Base-by-base conservation (phyloP, 495 filamentous ascomycete species). In the Oidiodendron maius region DNA sequence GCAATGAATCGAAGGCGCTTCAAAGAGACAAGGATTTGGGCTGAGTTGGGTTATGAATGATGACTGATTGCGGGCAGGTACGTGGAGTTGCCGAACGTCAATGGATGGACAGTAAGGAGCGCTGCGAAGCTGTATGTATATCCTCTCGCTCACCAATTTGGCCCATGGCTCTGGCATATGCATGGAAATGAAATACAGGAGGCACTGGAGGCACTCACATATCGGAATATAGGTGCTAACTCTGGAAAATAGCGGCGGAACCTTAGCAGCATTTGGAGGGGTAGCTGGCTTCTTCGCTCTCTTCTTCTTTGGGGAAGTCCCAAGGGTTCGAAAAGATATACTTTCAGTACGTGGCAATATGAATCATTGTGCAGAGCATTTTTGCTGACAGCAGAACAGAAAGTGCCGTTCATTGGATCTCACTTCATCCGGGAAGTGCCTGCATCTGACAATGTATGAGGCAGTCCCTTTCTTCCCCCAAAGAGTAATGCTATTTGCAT, bases 251-350 rank as follows among this genome's bases (percentile, higher is more conserved):
- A 86, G 81, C 51, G 80, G 71, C 46, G 53, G 63, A 25, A 74
- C 78, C 18, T 70, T 71, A 15, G 76, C 57, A 46, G 68, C 65
- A 25, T 85, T 86, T 64, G 83, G 80, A 53, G 75, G 72, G 51
- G 70, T 74, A 37, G 76, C 74, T 34, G 81, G 76, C 54, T 61
- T 80, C 59, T 79, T 78, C 62, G 78, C 75, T n/a, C 61, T 88
- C 53, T 84, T 80, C 69, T 81, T 85, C 75, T 77, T 88, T 67
- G 74, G 78, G 45, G 83, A 83, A 44, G 71, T 88, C 32, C 84
- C 84, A 43, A 73, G 76, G 60, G 80, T 88, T 35, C 66, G 76
- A 60, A 75, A 67, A 51, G 84, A 88, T 64, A 82, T 88, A 58
- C 60, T 79, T 40, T 69, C 52, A 24, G 60, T 63, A 48, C 21